Evolutionary conservation across 1,284 basidiomycete genomes (phyloP), one percentile per base, ranked within the genome.

Genomic region (Heterobasidion irregulare): DNA sequence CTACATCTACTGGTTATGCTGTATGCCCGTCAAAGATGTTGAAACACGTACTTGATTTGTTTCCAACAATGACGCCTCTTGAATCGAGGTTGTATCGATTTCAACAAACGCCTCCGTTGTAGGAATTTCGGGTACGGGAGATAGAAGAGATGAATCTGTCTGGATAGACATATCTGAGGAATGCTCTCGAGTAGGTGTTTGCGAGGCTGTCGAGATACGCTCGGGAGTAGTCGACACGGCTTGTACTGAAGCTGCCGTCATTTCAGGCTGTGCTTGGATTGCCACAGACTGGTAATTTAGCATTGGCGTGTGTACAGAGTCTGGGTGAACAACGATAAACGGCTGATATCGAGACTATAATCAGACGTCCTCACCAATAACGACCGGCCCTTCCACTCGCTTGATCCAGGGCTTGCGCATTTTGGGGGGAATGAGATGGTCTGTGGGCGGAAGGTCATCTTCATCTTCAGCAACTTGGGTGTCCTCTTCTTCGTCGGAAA

Each of bases 401-500:
- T 69, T 78, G 49, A 67, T 70, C 80, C 80, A 82, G 18, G 75
- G 71, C 62, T 77, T 74, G 46, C 81, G 72, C 77, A 83, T 77
- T 67, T 80, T 82, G 26, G 81, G 80, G 38, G 81, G 81, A 18
- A 82, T 49, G 26, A 58, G 57, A 16, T 55, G 50, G 18, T 59
- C 56, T 19, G 56, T 19, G 18, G 58, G 44, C 32, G 54, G 45
- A 45, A 57, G n/a, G 12, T 57, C 53, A 50, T 63, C 58, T 60
- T 67, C 67, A 7, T 61, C 61, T 43, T 62, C 59, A 33, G 57
- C 53, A 12, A 60, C 53, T 35, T 63, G 60, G 6, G 61, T 59
- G 45, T 59, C 57, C 55, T 77, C 75, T 56, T 73, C 72, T 47
- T 71, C 71, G 45, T 74, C 71, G 15, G 69, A 71, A 38, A 64